phyloP scores from a whole-genome alignment of 2,329 filamentous ascomycete species.

The Chrysoporthe deuterocubensis region DNA sequence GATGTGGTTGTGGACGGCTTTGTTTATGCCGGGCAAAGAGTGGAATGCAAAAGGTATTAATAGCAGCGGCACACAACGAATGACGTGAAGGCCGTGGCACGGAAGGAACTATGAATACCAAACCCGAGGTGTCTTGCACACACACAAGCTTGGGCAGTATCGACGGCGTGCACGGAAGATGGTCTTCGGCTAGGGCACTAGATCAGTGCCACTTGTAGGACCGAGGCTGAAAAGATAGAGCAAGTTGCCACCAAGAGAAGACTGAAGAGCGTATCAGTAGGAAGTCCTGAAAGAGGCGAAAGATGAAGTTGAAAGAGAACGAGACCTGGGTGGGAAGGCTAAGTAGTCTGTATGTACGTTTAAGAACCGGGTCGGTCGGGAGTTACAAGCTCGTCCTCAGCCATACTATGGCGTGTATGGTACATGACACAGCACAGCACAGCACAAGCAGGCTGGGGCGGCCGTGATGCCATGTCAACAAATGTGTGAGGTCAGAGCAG shows the following conservation, averaged over 20 bases:
- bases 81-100: neutral
- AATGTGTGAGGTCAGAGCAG: constrained; percentile 6
- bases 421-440: too few relatives aligned
- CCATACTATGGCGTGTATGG: neutral
- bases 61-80: neutral
- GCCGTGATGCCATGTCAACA: neutral
- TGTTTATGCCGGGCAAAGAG: neutral
- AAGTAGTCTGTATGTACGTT: neutral
- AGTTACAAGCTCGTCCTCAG: neutral
- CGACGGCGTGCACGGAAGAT: too few relatives aligned
- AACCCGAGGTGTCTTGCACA: neutral
- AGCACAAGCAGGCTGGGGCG: too few relatives aligned
- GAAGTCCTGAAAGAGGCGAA: neutral
- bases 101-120: neutral
- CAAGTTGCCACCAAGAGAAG: neutral
- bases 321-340: too few relatives aligned
- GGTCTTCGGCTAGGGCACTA: neutral
- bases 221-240: neutral
- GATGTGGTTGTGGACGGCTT: neutral
- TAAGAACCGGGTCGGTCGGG: neutral
- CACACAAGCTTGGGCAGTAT: neutral
- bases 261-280: neutral
- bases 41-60: neutral
- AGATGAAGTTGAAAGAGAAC: too few relatives aligned
- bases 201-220: neutral